A percentile compares a stretch with the other conserved stretches of the same genome.
Evolutionary conservation across 129 eudicot genomes (phyloP).

Genomic region (Erigeron canadensis): DNA sequence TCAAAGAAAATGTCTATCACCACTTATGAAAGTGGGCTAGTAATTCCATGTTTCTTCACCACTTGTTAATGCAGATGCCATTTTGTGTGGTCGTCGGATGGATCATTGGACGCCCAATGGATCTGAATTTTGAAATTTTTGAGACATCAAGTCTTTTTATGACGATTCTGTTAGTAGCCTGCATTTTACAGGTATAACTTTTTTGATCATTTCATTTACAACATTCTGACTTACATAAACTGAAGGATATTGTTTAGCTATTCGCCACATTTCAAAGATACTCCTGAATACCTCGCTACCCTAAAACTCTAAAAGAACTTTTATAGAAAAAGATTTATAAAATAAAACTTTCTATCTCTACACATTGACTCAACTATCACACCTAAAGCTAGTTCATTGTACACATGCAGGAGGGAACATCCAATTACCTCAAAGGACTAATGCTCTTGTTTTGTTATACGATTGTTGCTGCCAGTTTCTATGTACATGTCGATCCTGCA

Average conservation of each 20-base stretch:
- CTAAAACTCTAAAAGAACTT: too few relatives aligned
- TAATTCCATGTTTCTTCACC: neutral
- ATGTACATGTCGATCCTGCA: constrained; percentile 59
- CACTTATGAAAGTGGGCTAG: neutral
- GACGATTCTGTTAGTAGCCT: constrained; percentile 75
- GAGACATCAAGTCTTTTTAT: constrained; percentile 75
- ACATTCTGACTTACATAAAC: neutral
- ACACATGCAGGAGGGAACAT: constrained; percentile 64
- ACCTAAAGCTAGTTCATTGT: neutral
- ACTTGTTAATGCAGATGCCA: constrained; percentile 52
- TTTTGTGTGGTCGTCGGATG: constrained; percentile 77
- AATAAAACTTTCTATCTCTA: constrained; percentile 1
- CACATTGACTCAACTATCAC: constrained; percentile 9
- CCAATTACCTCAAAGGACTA: constrained; percentile 77
- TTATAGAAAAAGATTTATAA: neutral
- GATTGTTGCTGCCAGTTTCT: constrained; percentile 85
- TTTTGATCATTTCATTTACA: constrained; percentile 18
- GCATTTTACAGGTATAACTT: constrained; percentile 67
- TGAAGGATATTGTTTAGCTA: neutral
- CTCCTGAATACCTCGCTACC: neutral
- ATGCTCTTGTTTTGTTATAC: constrained; percentile 76
- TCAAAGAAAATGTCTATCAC: neutral
- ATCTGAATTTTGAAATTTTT: constrained; percentile 69
- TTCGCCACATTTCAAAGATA: neutral
- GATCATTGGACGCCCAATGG: constrained; percentile 70